Base-by-base conservation (phyloP, 306 rosid genomes). In the Boehmeria nivea region DNA sequence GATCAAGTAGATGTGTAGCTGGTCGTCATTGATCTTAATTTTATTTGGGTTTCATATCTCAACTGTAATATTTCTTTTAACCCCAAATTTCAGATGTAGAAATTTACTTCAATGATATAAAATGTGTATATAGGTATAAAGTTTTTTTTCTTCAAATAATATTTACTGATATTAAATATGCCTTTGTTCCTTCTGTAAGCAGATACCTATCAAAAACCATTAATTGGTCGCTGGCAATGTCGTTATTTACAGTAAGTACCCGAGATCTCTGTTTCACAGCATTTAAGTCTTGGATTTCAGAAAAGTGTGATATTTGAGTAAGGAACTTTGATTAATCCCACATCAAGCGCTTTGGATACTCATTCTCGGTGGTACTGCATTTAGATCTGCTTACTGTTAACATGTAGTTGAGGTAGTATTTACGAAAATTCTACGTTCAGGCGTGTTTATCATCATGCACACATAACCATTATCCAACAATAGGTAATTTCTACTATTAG, bases 181-280 rank as follows among this genome's bases (percentile, higher is more conserved):
- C 8, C 18, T 7, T 44, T 54, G 74, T 66, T 25, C 57, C 39
- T 76, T 43, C 64, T 15, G 53, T 56, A 45, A 44, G 51, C 87
- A 91, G 96, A 74, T 75, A 69, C 70, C 65, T 91, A 16, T 61
- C 69, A 46, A 84, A 77, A 85, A 91, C 95, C 28, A 36, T 84
- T 57, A 59, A 81, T 65, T 91, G 89, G 95, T 81, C 93, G 54
- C 77, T 87, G 24, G 65, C 85, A 83, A 87, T 91, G 98, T 91
- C 98, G 45, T 61, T 73, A 71, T 82, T 84, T 74, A 78, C 83
- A 0, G 96, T 87, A 71, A 84, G 85, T 68, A 62, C 33, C 61
- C 26, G 39, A 49, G 31, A 36, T 13, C 46, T 55, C 21, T 50
- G 18, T 16, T 46, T 33, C 45, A 16, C 21, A 10, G 46, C 14